Evolutionary conservation across 805 yeast species (phyloP), one percentile per base, ranked within the genome.

Genomic region (Ogataea sp.): DNA sequence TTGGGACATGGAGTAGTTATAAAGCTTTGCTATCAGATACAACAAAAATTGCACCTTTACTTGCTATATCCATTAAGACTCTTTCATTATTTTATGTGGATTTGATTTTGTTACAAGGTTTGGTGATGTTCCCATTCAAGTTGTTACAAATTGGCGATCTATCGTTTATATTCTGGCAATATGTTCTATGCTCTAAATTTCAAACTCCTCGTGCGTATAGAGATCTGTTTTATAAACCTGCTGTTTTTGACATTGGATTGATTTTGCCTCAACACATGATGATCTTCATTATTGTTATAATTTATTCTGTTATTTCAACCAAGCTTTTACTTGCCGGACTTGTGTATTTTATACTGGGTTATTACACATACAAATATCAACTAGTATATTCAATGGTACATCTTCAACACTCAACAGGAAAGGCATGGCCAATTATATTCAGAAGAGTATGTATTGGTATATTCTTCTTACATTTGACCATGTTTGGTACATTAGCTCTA

Each of bases 101-200:
- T 51, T 65, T 75, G 58, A 82, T 83, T 42, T 64, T 83, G 18
- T 68, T 83, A 41, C 93, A 83, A 56, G 93, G 88, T 0, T 50
- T 77, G 38, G 77, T 78, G 1, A 73, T 77, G 78, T 73, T 75
- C 47, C 81, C 81, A 4, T 71, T 75, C 32, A 67, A 73, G 39
- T 59, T 75, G 32, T 58, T 75, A 13, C 82, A 77, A 51, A 58
- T 71, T 31, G 78, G 80, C 16, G 81, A 76, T 52, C 61, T 76
- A 27, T 61, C 67, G 4, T 48, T 70, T 20, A 50, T 74, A 14
- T 70, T 71, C 34, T 59, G 64, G 71, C 48, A 58, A 58, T 51
- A 68, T 56, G 40, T 65, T 43, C 28, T 59, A 57, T 43, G 61
- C 20, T 47, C 39, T 34, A 38, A 64, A 26, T 56, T 64, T 45